Conservation (phyloP, 768 basidiomycete genomes). For the Tylopilus sp. region DNA sequence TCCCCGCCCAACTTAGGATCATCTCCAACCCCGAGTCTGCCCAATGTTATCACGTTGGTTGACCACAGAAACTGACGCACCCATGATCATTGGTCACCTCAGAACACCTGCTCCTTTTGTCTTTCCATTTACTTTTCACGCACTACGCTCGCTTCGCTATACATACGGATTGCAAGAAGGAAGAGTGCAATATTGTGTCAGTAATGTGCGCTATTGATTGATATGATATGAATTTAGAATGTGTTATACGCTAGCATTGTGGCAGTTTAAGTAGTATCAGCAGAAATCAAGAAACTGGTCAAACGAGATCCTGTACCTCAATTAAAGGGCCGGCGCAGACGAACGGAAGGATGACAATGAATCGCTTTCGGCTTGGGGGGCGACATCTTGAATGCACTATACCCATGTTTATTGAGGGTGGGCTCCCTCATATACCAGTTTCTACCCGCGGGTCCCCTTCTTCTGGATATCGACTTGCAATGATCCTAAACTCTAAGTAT, state of each 20-base stretch:
- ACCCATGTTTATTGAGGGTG: background rate
- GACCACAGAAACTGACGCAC: background rate
- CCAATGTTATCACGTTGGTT: background rate
- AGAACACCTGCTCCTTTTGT: background rate
- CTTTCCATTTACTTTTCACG: background rate
- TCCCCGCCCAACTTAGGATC: background rate
- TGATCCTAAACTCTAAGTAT: background rate
- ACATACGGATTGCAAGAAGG: background rate
- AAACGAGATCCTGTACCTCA: background rate
- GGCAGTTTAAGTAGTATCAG: no score
- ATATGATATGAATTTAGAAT: conserved; percentile 1
- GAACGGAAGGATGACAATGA: background rate
- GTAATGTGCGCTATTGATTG: background rate
- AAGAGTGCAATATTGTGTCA: background rate
- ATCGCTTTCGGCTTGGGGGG: background rate
- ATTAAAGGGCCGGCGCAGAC: no score
- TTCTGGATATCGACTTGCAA: background rate
- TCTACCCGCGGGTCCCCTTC: background rate
- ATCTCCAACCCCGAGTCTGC: background rate
- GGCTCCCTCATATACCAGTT: background rate
- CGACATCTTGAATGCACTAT: background rate
- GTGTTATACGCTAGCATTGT: background rate
- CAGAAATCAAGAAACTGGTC: no score
- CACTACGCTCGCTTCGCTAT: background rate
- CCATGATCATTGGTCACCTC: background rate